Base-by-base conservation (phyloP, 257 asterid species). In the Asclepias syriaca region DNA sequence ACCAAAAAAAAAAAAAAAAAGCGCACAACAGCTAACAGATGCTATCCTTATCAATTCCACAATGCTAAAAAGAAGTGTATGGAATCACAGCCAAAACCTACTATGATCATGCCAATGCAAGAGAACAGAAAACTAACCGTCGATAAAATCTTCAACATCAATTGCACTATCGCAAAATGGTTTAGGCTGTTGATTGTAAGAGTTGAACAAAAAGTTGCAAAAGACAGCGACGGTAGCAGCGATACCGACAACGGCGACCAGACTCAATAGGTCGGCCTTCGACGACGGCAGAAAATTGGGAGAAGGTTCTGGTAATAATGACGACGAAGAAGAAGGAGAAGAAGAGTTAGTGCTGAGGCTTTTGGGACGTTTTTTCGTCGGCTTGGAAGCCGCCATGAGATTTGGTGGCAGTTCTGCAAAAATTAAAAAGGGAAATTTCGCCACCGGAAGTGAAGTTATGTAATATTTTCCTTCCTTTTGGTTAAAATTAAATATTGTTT, bases 191-290 rank as follows among this genome's bases (percentile, higher is more conserved):
- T 69, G 85, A 75, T 80, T 79, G 76, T 83, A 70, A 50, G 72
- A 83, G 13, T 74, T 49, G 72, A 82, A 73, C 6, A 88, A 66
- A 68, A 82, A 81, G 80, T 87, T 84, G 74, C 91, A 90, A 39
- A 79, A 72, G 48, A 83, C 67, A 1, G 91, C 97, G 51, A 92
- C 92, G 72, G 83, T 76, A 32, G 88, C 78, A 65, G 98, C 95
- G 75, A 88, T 74, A 46, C 85, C 77, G 70, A 90, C 77, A 40
- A 88, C 93, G 65, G 86, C 78, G 51, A 92, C 19, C 77, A 92
- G 80, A 69, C 87, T 85, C 66, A 49, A 53, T 27, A 88, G 46
- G 32, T 92, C 98, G 22, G 83, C 69, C 73, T 45, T 81, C 0
- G 97, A 85, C 2, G 94, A 80, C 8, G 96, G 98, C 71, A 90